Evolutionary conservation across 345 rosid genomes (phyloP), one percentile per base, ranked within the genome.

Genomic region (Garcia nutans): DNA sequence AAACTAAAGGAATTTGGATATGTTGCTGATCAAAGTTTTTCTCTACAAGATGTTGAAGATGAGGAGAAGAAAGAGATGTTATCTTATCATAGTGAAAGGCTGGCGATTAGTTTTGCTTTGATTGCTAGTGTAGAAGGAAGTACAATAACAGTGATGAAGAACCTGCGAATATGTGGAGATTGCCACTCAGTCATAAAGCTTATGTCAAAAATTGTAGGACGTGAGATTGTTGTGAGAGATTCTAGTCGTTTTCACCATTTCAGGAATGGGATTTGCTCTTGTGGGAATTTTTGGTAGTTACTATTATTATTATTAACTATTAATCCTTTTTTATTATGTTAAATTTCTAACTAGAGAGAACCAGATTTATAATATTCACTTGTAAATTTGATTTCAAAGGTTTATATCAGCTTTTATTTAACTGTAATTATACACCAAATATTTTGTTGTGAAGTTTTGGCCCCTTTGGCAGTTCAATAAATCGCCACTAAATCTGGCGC

Each of bases 151-250:
- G 91, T 91, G 68, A 89, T 93, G 90, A 91, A 93, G 76, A 91
- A 91, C 77, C 88, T 93, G 28, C 82, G 97, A 7, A 89, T 87
- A 10, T 88, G 97, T 74, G 93, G 88, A 68, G 92, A 91, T 79
- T 89, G 92, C 79, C 91, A 88, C 82, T 70, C 85, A 49, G 89
- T 78, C 26, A 80, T 88, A 47, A 88, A 88, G 81, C 80, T 86
- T n/a, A 82, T 87, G 19, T 84, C 91, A 15, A 83, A 70, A 64
- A 80, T 89, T 49, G 87, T 82, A 33, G 82, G 77, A 11, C 86
- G 86, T 47, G 83, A 83, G 77, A 85, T 89, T 70, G 76, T 89
- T 72, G 83, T 91, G 22, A 83, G 96, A 57, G 93, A 89, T 81
- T 58, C 88, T 5, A 74, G 71, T 44, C 83, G 90, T 24, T 91